Base-by-base conservation (phyloP, 2,329 filamentous ascomycete species). In the Colletotrichum nymphaeae region DNA sequence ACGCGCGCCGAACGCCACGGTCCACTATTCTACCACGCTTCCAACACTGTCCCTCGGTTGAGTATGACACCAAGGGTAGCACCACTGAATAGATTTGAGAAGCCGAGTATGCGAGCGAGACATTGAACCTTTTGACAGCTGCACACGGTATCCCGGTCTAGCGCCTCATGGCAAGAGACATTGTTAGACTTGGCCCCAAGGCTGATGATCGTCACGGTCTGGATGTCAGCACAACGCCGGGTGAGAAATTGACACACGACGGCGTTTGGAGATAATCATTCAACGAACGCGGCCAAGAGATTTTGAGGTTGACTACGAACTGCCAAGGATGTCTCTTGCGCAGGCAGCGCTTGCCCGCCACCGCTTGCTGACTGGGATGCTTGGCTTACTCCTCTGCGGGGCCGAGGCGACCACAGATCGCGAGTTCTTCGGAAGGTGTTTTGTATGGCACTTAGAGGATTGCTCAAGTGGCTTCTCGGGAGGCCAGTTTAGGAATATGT, bases 151-250 rank as follows among this genome's bases (percentile, higher is more conserved):
- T 63, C 59, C 46, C 63, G 14, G 55, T 24, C 65, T 59, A 68
- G 68, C 57, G 52, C 11, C 57, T 52, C 35, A 19, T n/a, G 37
- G 28, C 68, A 26, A 22, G 22, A 63, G 59, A 35, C 22, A 30
- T 42, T 19, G 9, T 59, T 49, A 35, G 58, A 26, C 30, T 32
- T 49, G 53, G 16, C 35, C 11, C 42, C 30, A 59, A 52, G 37
- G 46, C 63, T 59, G 57, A 28, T 55, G 71, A 72, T 72, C 58
- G 46, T 46, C 63, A n/a, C 7, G 58, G 68, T 46, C 63, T 70
- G 62, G 12, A 30, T 22, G 9, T 16, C 6, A 22, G 19, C 63
- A 37, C 5, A 46, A 32, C 60, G n/a, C 49, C 28, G 14, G 37
- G 56, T 65, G 55, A 57, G 28, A 37, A 49, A 32, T 60, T 42